A percentile compares a stretch with the other conserved stretches of the same genome.
These are phyloP conservation scores for Boletus calvinii DNA, from an alignment of 1,284 basidiomycete genomes.

Conservation along the genomic window DNA sequence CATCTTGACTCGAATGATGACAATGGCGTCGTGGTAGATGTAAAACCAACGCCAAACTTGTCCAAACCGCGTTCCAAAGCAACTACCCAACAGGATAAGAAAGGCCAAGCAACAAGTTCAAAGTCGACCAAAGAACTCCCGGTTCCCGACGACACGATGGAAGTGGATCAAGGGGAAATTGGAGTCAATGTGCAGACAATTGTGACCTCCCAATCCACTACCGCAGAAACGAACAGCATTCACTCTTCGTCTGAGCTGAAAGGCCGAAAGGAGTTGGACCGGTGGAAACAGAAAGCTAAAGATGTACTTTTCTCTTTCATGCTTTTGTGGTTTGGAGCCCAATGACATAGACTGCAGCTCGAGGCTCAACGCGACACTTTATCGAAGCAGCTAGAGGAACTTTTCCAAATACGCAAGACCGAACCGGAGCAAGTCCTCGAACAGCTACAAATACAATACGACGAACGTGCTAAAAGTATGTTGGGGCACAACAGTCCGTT, in stretches of 20 bases:
- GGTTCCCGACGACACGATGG: conserved; percentile 17
- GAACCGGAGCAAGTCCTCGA: conserved; percentile 59
- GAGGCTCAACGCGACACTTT: conserved; percentile 49
- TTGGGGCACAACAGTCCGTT: neutral
- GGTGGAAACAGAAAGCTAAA: conserved; percentile 33
- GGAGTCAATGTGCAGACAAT: conserved; percentile 3
- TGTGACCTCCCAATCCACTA: neutral
- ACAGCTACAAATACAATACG: conserved; percentile 47
- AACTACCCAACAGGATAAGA: conserved; percentile 10
- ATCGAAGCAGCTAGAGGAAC: conserved; percentile 54
- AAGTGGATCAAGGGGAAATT: conserved; percentile 18
- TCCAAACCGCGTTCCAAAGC: conserved; percentile 20
- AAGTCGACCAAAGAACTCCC: conserved; percentile 13
- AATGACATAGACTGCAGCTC: conserved; percentile 33
- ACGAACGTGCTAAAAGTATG: conserved; percentile 52
- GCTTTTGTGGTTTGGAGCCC: neutral
- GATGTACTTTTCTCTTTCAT: conserved; percentile 19
- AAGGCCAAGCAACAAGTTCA: conserved; percentile 11
- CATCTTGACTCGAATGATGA: neutral
- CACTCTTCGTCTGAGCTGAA: conserved; percentile 15
- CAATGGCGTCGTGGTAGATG: conserved; percentile 1
- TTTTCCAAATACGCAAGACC: conserved; percentile 53
- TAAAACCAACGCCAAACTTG: conserved; percentile 15
- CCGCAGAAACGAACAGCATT: conserved; percentile 13
- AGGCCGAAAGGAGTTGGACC: conserved; percentile 28